A percentile compares a stretch with the other conserved stretches of the same genome.
Evolutionary conservation across 257 asterid genomes (phyloP).

Genomic region (Knoxia roxburghii): DNA sequence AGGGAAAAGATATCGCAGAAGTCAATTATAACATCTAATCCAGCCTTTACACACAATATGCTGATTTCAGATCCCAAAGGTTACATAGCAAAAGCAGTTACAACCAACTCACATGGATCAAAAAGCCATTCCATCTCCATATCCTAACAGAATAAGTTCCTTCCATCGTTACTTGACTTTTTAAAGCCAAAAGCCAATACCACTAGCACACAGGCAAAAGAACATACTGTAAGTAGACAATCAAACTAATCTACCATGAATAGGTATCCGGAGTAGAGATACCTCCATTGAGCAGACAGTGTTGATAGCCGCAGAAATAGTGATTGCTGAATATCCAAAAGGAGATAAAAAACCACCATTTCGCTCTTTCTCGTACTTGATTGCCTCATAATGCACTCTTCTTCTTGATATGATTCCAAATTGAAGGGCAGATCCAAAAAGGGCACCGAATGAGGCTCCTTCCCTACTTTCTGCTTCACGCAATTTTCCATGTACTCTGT

Average conservation of each 20-base stretch:
- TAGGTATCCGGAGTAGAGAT: constrained; percentile 11
- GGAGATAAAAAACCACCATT: constrained; percentile 84
- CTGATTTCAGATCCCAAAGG: not conserved
- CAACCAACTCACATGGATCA: constrained; percentile 61
- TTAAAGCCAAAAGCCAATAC: constrained; percentile 70
- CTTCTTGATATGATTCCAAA: constrained; percentile 78
- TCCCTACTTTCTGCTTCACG: constrained; percentile 66
- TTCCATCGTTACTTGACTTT: constrained; percentile 30
- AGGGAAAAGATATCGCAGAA: constrained; percentile 12
- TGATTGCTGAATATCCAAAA: constrained; percentile 70
- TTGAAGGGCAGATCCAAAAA: constrained; percentile 70
- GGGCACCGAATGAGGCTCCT: constrained; percentile 84
- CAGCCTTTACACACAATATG: not conserved
- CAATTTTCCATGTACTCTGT: constrained; percentile 75
- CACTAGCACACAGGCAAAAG: constrained; percentile 53
- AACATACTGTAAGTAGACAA: not conserved
- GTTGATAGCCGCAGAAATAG: constrained; percentile 62
- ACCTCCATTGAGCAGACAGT: constrained; percentile 83
- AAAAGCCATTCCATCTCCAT: constrained; percentile 85
- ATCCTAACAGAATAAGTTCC: constrained; percentile 44
- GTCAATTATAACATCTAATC: not conserved
- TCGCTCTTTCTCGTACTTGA: constrained; percentile 79
- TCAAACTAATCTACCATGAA: constrained; percentile 16
- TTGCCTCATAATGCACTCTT: constrained; percentile 72
- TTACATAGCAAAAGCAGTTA: constrained; percentile 1